phyloP scores from a whole-genome alignment of 495 filamentous ascomycete genomes.

The Podospora comata region DNA sequence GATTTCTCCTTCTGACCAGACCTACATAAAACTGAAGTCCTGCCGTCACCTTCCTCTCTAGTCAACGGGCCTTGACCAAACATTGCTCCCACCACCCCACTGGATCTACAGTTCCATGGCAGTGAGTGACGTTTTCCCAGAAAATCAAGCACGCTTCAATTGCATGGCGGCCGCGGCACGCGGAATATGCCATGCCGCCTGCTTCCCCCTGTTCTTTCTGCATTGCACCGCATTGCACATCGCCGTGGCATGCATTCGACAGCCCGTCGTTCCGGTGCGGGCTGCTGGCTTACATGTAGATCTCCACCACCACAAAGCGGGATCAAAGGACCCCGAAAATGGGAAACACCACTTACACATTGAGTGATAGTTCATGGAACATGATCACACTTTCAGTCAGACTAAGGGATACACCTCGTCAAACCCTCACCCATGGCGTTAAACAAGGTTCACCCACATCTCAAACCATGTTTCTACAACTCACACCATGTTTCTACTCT shows the following conservation, averaged over 20 bases:
- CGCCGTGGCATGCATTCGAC: not conserved
- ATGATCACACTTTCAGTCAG: too few species aligned
- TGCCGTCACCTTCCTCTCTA: slow-evolving; percentile 24
- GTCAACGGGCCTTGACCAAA: slow-evolving; percentile 14
- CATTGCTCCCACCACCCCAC: not conserved
- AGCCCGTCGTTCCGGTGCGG: not conserved
- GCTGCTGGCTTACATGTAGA: not conserved
- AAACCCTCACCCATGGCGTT: too few species aligned
- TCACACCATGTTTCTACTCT: not conserved
- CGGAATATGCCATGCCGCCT: not conserved
- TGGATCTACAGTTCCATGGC: not conserved
- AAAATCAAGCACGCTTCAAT: not conserved
- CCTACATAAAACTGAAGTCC: not conserved
- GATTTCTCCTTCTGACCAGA: not conserved
- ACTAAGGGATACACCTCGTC: too few species aligned
- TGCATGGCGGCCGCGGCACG: not conserved
- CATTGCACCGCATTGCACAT: slow-evolving; percentile 1
- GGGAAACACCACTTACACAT: not conserved
- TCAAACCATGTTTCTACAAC: not conserved
- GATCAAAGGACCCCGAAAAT: not conserved
- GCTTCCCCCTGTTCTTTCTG: not conserved
- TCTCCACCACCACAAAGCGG: not conserved
- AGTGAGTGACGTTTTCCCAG: not conserved
- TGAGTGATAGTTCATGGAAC: too few species aligned
- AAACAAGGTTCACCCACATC: not conserved